Conservation (phyloP, 2,329 filamentous ascomycete species). For the Penicillium sp. region DNA sequence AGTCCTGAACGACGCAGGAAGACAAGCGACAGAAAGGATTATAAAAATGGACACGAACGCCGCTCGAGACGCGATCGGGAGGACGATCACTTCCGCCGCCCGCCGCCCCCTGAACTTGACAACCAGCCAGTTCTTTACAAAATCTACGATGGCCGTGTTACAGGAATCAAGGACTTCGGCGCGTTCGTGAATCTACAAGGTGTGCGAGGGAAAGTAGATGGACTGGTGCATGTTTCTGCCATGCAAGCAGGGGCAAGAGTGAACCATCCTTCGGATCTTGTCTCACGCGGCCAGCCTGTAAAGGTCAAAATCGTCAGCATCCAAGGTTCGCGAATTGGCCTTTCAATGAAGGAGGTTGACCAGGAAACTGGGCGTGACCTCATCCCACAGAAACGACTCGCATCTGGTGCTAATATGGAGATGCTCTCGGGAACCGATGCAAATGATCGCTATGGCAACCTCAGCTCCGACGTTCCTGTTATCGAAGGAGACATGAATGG, state of each 20-base stretch:
- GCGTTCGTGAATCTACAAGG: constrained; percentile 90
- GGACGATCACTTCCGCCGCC: constrained; percentile 59
- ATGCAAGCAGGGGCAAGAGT: constrained; percentile 81
- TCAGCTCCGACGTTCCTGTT: constrained; percentile 55
- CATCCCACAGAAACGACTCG: constrained; percentile 70
- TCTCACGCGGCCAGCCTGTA: constrained; percentile 74
- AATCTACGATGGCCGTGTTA: constrained; percentile 84
- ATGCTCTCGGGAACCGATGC: constrained; percentile 56
- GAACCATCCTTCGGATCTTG: constrained; percentile 84
- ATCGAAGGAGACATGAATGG: constrained; percentile 61
- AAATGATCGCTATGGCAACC: constrained; percentile 55
- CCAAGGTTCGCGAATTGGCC: constrained; percentile 72
- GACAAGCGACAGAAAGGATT: constrained; percentile 43
- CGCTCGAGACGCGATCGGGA: constrained; percentile 36
- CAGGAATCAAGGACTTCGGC: constrained; percentile 91
- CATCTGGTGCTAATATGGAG: constrained; percentile 87
- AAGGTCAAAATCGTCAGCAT: constrained; percentile 92
- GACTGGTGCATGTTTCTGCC: constrained; percentile 88
- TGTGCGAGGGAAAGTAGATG: constrained; percentile 83
- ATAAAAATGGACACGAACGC: constrained; percentile 43
- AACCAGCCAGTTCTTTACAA: constrained; percentile 78
- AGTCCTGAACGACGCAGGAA: constrained; percentile 34
- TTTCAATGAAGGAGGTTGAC: constrained; percentile 98
- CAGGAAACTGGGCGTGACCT: constrained; percentile 82
- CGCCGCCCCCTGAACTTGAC: constrained; percentile 71